Evolutionary conservation across 768 basidiomycete genomes (phyloP).

Genomic region (Leccinum obscurum): DNA sequence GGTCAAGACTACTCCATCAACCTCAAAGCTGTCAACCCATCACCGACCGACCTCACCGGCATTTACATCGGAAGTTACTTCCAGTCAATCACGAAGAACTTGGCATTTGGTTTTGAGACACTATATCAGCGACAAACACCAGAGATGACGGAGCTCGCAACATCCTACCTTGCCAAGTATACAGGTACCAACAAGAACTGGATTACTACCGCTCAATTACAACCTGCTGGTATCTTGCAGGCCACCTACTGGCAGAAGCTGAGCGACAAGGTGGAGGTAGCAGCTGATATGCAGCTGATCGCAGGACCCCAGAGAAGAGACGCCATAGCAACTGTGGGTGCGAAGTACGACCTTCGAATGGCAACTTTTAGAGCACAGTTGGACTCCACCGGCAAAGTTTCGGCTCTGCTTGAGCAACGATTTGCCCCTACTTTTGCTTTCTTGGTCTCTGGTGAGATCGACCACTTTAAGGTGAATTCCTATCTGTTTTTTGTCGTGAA

Average conservation of each 20-base stretch:
- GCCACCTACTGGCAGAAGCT: conserved; percentile 97
- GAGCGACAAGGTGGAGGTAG: conserved; percentile 96
- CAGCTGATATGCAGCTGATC: conserved; percentile 85
- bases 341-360: conserved; percentile 95
- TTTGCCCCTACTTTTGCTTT: conserved; percentile 96
- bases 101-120: conserved; percentile 86
- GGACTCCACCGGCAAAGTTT: conserved; percentile 94
- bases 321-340: conserved; percentile 90
- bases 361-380: conserved; percentile 93
- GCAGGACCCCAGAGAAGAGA: conserved; percentile 81
- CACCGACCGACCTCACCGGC: conserved; percentile 82
- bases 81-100: conserved; percentile 87
- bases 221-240: conserved; percentile 79
- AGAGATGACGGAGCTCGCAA: conserved; percentile 64
- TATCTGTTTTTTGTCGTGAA: not conserved
- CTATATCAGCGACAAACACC: conserved; percentile 80
- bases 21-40: conserved; percentile 88
- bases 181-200: conserved; percentile 71
- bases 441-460: conserved; percentile 94
- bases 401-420: conserved; percentile 91
- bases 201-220: conserved; percentile 92
- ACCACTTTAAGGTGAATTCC: conserved; percentile 87
- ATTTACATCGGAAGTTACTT: conserved; percentile 91
- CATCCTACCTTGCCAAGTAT: conserved; percentile 82
- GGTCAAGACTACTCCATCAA: conserved; percentile 87